Evolutionary conservation across 129 eudicot species (phyloP), one percentile per base, ranked within the genome.

Genomic region (Chrysanthemum makinoi): DNA sequence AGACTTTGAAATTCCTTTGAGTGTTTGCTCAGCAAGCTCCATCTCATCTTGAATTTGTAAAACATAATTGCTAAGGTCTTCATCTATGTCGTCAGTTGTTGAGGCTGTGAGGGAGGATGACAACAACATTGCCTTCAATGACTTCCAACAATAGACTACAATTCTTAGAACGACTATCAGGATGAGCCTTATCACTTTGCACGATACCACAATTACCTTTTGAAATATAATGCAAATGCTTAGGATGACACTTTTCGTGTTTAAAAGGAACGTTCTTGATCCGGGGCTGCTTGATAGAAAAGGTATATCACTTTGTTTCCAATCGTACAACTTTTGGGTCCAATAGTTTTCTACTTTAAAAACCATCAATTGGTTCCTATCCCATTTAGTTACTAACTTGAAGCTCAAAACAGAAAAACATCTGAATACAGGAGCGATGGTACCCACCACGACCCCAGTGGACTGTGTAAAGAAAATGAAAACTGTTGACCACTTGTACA

Each of bases 321-420:
- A 69, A 14, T 47, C 73, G 3, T n/a, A 35, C 26, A 80, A 48
- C 54, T 10, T 76, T 60, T 81, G 68, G 10, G 52, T 81, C 78
- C 78, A 81, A 20, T 70, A 81, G 2, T 10, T 51, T 16, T 75
- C 85, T 20, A 57, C 58, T 22, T 51, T 47, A 19, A 49, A 76
- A 1, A 39, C 73, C 15, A 3, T 19, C 4, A 54, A 10, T 11
- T 53, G 50, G 2, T 70, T 49, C 68, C 52, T 14, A 3, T 14
- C 58, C 70, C 69, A 11, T 12, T 51, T 15, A 15, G 19, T 66
- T 5, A 14, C 71, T 1, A 47, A 33, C 44, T 70, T 30, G 49
- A 78, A 59, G 15, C 68, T 79, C 7, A 74, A 44, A 9, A 50
- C 68, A 0, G 51, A 22, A 75, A 66, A 66, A 47, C 61, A 75